These are phyloP conservation scores for Tillandsia fasciculata DNA, from an alignment of 176 grass and related monocot genomes.

Conservation along the genomic window DNA sequence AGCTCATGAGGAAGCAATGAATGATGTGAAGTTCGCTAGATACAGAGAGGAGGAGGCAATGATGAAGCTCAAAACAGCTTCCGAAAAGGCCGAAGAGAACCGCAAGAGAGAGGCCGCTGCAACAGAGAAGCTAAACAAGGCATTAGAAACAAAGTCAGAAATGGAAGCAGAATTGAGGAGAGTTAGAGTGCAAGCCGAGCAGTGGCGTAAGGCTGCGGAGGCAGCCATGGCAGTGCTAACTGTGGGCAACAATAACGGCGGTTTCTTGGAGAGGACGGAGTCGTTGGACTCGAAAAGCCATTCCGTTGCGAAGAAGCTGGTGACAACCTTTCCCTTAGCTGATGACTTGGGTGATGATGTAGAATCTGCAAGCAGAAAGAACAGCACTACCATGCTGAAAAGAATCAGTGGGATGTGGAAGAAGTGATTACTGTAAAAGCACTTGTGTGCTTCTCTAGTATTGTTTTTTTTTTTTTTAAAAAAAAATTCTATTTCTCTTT, in stretches of 20 bases:
- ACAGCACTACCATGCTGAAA: conserved; percentile 55
- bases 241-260: conserved; percentile 59
- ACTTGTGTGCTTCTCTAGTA: not conserved
- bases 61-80: conserved; percentile 17
- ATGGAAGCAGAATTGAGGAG: conserved; percentile 70
- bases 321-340: conserved; percentile 18
- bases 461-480: not conserved
- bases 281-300: conserved; percentile 26
- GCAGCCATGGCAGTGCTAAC: conserved; percentile 76
- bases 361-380: conserved; percentile 53
- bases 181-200: conserved; percentile 87
- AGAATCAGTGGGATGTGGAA: conserved; percentile 98
- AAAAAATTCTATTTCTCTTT: not conserved
- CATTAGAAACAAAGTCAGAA: conserved; percentile 35
- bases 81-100: conserved; percentile 19
- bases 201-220: conserved; percentile 95
- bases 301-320: conserved; percentile 45
- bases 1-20: conserved; percentile 31
- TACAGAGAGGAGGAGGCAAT: conserved; percentile 26
- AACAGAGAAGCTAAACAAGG: conserved; percentile 21
- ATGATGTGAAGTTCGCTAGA: conserved; percentile 9
- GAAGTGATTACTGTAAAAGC: conserved; percentile 27
- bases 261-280: conserved; percentile 49
- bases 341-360: conserved; percentile 56
- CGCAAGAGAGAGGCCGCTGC: not conserved